Conservation (phyloP, 352 stramenopile species). For the Phytophthora syringae region DNA sequence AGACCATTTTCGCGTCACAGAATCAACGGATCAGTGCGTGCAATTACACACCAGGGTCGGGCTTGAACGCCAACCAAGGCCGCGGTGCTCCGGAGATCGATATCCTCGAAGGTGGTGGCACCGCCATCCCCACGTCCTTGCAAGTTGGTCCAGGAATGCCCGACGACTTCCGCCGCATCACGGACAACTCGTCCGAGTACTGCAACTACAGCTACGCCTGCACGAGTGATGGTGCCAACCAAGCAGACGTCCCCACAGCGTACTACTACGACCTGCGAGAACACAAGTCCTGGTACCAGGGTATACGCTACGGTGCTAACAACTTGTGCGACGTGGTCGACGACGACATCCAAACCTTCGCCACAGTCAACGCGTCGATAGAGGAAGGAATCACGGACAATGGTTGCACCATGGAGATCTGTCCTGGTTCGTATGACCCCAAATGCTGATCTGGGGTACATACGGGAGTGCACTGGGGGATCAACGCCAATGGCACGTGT, state of each 20-base stretch:
- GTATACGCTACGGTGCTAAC: conserved; percentile 64
- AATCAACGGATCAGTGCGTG: conserved; percentile 89
- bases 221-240: conserved; percentile 50
- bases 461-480: conserved; percentile 43
- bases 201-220: conserved; percentile 61
- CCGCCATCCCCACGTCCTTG: conserved; percentile 88
- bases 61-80: conserved; percentile 87
- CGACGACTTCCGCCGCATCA: conserved; percentile 48
- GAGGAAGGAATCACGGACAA: conserved; percentile 58
- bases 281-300: conserved; percentile 80
- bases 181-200: conserved; percentile 27
- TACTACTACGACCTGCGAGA: conserved; percentile 51
- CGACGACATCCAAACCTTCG: conserved; percentile 45
- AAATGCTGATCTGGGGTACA: conserved; percentile 52
- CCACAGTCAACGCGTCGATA: conserved; percentile 47
- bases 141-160: conserved; percentile 84
- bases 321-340: conserved; percentile 50
- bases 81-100: conserved; percentile 96
- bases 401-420: conserved; percentile 49
- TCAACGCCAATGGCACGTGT: conserved; percentile 58
- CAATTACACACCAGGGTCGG: conserved; percentile 89
- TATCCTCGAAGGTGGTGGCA: conserved; percentile 90
- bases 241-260: conserved; percentile 46
- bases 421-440: conserved; percentile 70
- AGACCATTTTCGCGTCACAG: conserved; percentile 44